Conservation (phyloP, 441 rosid genomes). For the Jatropha multifida region DNA sequence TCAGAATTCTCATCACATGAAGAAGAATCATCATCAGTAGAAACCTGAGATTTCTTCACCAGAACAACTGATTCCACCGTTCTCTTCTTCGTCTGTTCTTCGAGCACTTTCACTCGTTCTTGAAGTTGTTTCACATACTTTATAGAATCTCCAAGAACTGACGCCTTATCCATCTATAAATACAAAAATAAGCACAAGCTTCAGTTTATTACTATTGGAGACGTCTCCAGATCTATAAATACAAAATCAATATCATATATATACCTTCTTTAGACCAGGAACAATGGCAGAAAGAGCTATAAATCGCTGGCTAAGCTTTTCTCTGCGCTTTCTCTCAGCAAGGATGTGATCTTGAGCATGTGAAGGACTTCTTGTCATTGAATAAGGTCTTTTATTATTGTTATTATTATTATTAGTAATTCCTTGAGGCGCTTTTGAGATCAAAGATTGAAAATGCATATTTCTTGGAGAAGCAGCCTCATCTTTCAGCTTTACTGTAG, state of each 20-base stretch:
- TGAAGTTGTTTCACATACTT: slow-evolving; percentile 57
- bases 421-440: not conserved
- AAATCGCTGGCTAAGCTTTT: slow-evolving; percentile 69
- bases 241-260: not conserved
- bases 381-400: slow-evolving; percentile 24
- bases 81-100: slow-evolving; percentile 49
- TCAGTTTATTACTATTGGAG: no score
- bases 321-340: slow-evolving; percentile 74
- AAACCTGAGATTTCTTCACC: slow-evolving; percentile 55
- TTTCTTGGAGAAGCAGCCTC: slow-evolving; percentile 31
- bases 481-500: slow-evolving; percentile 25
- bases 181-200: no score
- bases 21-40: slow-evolving; percentile 44
- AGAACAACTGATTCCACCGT: slow-evolving; percentile 62
- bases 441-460: slow-evolving; percentile 20
- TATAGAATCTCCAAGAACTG: slow-evolving; percentile 58
- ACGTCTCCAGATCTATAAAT: no score
- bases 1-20: slow-evolving; percentile 43
- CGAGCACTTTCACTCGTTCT: slow-evolving; percentile 42
- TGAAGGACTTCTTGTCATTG: slow-evolving; percentile 34
- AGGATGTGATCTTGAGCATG: slow-evolving; percentile 66
- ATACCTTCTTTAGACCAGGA: slow-evolving; percentile 78
- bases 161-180: slow-evolving; percentile 61
- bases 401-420: not conserved
- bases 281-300: slow-evolving; percentile 74